These are phyloP conservation scores for Ophiostoma triangulosporum DNA, from an alignment of 2,329 filamentous ascomycete species.

Conservation along the genomic window DNA sequence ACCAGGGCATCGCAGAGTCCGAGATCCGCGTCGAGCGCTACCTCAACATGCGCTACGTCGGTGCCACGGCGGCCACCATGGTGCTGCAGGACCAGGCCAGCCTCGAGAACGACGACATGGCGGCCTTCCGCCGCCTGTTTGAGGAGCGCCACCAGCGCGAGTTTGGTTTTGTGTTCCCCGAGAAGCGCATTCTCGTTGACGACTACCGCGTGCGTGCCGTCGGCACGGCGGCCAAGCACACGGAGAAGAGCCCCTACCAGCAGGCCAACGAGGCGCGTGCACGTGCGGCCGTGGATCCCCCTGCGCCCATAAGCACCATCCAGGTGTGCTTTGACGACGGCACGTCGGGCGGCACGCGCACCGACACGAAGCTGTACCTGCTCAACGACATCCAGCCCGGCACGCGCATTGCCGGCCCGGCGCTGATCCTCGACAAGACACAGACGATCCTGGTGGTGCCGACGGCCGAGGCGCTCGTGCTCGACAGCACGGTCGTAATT, in stretches of 20 bases:
- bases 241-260: conserved; percentile 46
- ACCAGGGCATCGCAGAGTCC: conserved; percentile 56
- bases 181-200: conserved; percentile 72
- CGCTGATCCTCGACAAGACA: conserved; percentile 72
- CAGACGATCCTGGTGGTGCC: conserved; percentile 88
- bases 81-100: conserved; percentile 39
- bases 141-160: conserved; percentile 79
- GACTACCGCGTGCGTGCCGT: conserved; percentile 81
- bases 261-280: conserved; percentile 26
- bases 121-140: conserved; percentile 75
- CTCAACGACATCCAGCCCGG: conserved; percentile 60
- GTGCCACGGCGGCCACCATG: conserved; percentile 85
- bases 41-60: conserved; percentile 82
- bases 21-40: conserved; percentile 1
- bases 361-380: conserved; percentile 72
- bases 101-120: conserved; percentile 45
- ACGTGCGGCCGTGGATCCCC: background rate
- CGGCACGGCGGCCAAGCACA: conserved; percentile 34
- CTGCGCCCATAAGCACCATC: conserved; percentile 25
- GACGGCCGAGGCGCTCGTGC: conserved; percentile 57
- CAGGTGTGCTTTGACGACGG: conserved; percentile 68
- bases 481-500: conserved; percentile 83
- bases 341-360: conserved; percentile 35
- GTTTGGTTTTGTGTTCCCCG: conserved; percentile 76
- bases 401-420: conserved; percentile 61